Base-by-base conservation (phyloP, 306 rosid species). In the Crotalaria pallida region DNA sequence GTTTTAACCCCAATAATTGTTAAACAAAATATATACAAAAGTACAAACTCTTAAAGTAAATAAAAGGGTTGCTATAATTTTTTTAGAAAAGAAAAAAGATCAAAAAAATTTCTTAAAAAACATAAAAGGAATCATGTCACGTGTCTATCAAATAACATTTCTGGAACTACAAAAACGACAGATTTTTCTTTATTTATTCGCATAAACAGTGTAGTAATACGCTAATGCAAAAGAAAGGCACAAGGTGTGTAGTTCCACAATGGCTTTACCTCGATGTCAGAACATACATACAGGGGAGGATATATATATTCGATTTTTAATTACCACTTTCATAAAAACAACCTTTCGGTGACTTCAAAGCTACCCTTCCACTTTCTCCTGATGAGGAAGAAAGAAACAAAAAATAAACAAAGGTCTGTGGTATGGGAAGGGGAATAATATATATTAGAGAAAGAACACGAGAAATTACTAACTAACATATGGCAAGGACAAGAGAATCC, bases 161-260 rank as follows among this genome's bases (percentile, higher is more conserved):
- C 57, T 67, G 2, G 55, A 69, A 65, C 52, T 7, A 65, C 17
- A 59, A 4, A 64, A 74, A 75, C 66, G 49, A 71, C 59, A 34
- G 1, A 31, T 44, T 10, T 62, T 60, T 61, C 79, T 53, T 51
- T 60, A 60, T 50, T 67, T 22, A 44, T 22, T 18, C 36, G 9
- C 22, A 52, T 22, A 11, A 34, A 41, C 51, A 59, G 38, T 66
- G 72, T 21, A 41, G 72, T 21, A 41, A 66, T 44, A 51, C 72
- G 63, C 22, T 77, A 58, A 55, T n/a, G 68, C 52, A 72, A 76
- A 66, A 81, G 64, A 81, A 81, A 73, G 72, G 75, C 15, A 24
- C 18, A 52, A 0, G 41, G 69, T 69, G 33, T 64, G 52, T 62
- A 49, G 62, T 62, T 77, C 65, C 75, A 33, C 44, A 64, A 10